Base-by-base conservation (phyloP, 2,329 filamentous ascomycete genomes). In the Pyrenochaeta sp. region DNA sequence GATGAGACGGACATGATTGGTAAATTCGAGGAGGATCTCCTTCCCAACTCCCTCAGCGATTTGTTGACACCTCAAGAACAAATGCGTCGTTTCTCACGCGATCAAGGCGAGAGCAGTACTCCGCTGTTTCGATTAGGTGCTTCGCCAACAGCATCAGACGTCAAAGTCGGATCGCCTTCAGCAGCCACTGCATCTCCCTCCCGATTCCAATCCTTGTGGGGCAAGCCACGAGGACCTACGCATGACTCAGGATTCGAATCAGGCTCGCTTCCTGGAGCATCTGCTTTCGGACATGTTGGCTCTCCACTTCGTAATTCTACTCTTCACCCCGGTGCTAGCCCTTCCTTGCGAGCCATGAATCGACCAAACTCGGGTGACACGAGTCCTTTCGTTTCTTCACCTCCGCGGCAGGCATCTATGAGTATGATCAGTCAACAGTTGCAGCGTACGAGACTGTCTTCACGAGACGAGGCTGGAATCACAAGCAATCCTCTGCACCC, bases 21-120 rank as follows among this genome's bases (percentile, higher is more conserved):
- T 61, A 82, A 87, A 20, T 93, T 94, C 60, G 90, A 96, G 68
- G 92, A 96, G 63, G 91, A 96, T 62, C 89, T 94, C 61, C 79
- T 97, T 7, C 94, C 93, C 0, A 88, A 79, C 19, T 83, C 79
- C 41, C 69, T 87, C 31, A 82, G 83, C 51, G 83, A 87, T 60
- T 76, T 86, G 10, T 75, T 86, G 22, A 83, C 81, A 0, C 82
- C 83, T 0, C 81, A 84, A 53, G 82, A 84, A 59, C 80, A 79
- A 58, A 77, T 81, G 65, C 77, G 83, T 31, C 77, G 83, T 13
- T 76, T 82, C 38, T 85, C 83, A 9, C 77, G 82, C 31, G 81
- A 80, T 10, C 80, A 82, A 22, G 74, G 77, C 40, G 81, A 83
- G 34, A 73, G 78, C 38, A 81, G 69, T 13, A 62, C 77, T 13